A percentile compares a stretch with the other conserved stretches of the same genome.
Conservation (phyloP, 2,329 filamentous ascomycete species). For the Aureobasidium zeae region DNA sequence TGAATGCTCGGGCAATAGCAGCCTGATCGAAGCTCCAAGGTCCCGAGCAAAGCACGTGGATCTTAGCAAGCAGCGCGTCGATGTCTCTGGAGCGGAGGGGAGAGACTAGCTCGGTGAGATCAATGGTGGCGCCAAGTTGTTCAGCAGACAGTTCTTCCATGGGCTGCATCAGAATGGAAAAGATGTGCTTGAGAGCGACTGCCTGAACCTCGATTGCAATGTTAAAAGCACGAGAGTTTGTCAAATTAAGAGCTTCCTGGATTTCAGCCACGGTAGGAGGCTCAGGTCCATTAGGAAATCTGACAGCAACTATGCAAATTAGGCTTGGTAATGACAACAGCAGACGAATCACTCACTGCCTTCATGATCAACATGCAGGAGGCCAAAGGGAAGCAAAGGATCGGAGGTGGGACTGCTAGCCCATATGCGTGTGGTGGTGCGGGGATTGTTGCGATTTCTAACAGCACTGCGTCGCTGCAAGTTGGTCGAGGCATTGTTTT, state of each 20-base stretch:
- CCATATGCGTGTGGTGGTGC: not conserved
- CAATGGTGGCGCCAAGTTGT: not conserved
- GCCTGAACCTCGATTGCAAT: conserved; percentile 12
- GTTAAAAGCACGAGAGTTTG: not conserved
- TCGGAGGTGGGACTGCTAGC: not conserved
- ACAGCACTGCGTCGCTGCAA: conserved; percentile 61
- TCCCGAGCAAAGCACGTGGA: conserved; percentile 10
- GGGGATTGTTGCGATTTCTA: conserved; percentile 35
- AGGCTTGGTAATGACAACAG: too few species aligned
- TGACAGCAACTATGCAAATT: conserved; percentile 4
- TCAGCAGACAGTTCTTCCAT: not conserved
- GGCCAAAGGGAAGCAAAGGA: conserved; percentile 2
- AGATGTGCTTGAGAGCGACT: conserved; percentile 11
- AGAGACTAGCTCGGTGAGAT: not conserved
- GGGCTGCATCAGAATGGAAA: conserved; percentile 4
- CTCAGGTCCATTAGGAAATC: conserved; percentile 11
- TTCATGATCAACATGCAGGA: conserved; percentile 3
- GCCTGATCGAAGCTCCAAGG: conserved; percentile 17
- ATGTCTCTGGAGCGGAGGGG: not conserved
- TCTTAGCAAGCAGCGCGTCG: conserved; percentile 9
- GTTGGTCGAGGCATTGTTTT: conserved; percentile 22
- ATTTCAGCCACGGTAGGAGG: conserved; percentile 9
- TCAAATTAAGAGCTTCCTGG: conserved; percentile 7
- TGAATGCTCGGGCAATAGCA: conserved; percentile 6
- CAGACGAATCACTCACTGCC: conserved; percentile 3